Evolutionary conservation across 371 early-diverging fungal species (phyloP), one percentile per base, ranked within the genome.

Genomic region (Chytridium lagenaria): DNA sequence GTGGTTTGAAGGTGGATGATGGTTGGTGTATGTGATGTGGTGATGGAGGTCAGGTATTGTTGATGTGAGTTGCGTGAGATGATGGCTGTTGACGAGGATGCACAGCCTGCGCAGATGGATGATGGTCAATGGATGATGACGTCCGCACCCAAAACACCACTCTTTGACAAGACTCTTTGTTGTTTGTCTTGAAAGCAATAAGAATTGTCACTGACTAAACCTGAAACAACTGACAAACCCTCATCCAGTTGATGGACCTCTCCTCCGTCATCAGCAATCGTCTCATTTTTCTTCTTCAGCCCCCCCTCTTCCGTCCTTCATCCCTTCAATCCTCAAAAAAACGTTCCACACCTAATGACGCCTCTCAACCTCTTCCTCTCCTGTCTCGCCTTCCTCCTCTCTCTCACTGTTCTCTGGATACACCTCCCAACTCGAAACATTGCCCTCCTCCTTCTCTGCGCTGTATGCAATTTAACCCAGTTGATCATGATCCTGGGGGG

Each of bases 311-410:
- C 44, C 44, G 7, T 44, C 44, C 7, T 7, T 44, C 44, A 44
- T 7, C 44, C 7, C 44, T 12, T 44, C 55, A 52, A 52, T 23
- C 55, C 26, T 23, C 55, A 52, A 52, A 7, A 23, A 52, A 52
- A 52, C 26, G 12, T 19, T 12, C 44, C 7, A 12, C 44, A 44
- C 44, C 44, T 19, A 30, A 66, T 66, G 66, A 40, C 49, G 23
- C 66, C 66, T n/a, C 66, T 66, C 66, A 40, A 66, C 66, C 10
- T 44, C 28, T 15, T 19, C 38, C 66, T 66, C 66, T 37, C 66
- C 66, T 44, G 15, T 19, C 44, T 66, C 7, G 38, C 66, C 36
- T 19, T 66, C 36, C 2, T 44, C 44, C 44, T 44, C 44, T 23
- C 44, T 15, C 28, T 40, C 44, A 2, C 40, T 16, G 44, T 40